These are phyloP conservation scores for Botrytis fabae DNA, from an alignment of 2,329 filamentous ascomycete species.

Conservation along the genomic window DNA sequence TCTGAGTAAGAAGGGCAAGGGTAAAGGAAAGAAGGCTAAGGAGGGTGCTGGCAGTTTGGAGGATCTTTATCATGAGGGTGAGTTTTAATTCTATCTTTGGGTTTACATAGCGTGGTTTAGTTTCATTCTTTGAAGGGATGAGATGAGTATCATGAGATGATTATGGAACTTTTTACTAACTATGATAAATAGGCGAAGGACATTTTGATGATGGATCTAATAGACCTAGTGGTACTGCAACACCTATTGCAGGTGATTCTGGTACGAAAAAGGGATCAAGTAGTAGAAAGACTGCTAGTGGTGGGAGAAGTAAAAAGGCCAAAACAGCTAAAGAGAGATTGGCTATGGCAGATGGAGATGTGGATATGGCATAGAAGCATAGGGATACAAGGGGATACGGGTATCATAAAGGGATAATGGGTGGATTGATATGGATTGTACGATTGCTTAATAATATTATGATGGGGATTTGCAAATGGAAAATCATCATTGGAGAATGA, in stretches of 20 bases:
- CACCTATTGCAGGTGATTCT: conserved; percentile 62
- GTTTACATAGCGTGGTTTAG: conserved; percentile 7
- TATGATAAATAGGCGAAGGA: conserved; percentile 74
- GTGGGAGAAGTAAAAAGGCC: conserved; percentile 58
- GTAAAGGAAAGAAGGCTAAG: conserved; percentile 51
- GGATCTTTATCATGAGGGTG: conserved; percentile 99
- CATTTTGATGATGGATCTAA: conserved; percentile 86
- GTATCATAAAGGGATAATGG: not conserved
- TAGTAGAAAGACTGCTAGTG: conserved; percentile 48
- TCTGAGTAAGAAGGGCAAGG: conserved; percentile 61
- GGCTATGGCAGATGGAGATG: conserved; percentile 64
- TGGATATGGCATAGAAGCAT: conserved; percentile 29
- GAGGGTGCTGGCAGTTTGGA: conserved; percentile 66
- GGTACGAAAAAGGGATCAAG: conserved; percentile 47
- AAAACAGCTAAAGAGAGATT: conserved; percentile 70
- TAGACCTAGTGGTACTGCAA: conserved; percentile 83
- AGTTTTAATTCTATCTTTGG: conserved; percentile 44
- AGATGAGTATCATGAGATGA: conserved; percentile 5
- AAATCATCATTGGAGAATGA: not conserved
- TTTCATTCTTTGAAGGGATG: conserved; percentile 19
- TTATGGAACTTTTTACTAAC: conserved; percentile 19
- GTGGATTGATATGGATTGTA: conserved; percentile 8
- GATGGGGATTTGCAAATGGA: conserved; percentile 1
- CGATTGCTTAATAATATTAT: conserved; percentile 10
- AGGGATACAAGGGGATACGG: not conserved